A percentile compares a stretch with the other conserved stretches of the same genome.
phyloP scores from a whole-genome alignment of 2,329 filamentous ascomycete species.

The Scleromitrula shiraiana region DNA sequence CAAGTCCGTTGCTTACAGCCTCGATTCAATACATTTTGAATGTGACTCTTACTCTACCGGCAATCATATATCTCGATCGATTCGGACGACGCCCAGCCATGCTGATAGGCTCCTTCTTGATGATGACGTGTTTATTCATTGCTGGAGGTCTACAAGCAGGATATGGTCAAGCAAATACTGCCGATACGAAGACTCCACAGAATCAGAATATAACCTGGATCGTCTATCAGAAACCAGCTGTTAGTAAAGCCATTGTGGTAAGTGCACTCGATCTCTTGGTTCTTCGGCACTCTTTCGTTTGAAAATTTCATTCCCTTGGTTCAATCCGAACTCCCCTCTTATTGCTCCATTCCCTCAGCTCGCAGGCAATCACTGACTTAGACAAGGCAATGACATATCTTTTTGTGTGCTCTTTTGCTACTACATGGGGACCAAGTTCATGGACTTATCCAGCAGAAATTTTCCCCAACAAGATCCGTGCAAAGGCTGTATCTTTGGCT shows the following conservation, averaged over 20 bases:
- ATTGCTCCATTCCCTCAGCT: not conserved
- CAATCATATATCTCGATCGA: conserved; percentile 64
- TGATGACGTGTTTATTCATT: conserved; percentile 54
- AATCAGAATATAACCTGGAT: conserved; percentile 50
- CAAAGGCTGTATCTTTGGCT: conserved; percentile 65
- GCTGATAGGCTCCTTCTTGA: conserved; percentile 52
- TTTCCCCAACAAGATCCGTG: conserved; percentile 60
- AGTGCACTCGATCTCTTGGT: too few species aligned
- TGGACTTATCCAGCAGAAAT: conserved; percentile 60
- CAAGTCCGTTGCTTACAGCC: conserved; percentile 54
- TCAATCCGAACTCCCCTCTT: not conserved
- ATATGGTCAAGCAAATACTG: conserved; percentile 44
- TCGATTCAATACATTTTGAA: conserved; percentile 73
- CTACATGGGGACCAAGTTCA: conserved; percentile 43
- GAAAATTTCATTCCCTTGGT: too few species aligned
- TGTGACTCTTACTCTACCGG: conserved; percentile 68
- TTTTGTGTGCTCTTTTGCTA: conserved; percentile 62
- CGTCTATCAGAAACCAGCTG: conserved; percentile 40
- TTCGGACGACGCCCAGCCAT: conserved; percentile 66
- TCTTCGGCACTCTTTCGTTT: too few species aligned
- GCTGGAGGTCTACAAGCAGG: conserved; percentile 54
- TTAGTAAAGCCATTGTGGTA: conserved; percentile 57
- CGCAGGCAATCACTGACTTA: not conserved
- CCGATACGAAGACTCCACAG: conserved; percentile 29
- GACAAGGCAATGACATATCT: conserved; percentile 53